Base-by-base conservation (phyloP, 2,329 filamentous ascomycete genomes). In the Ophiostoma australiae region DNA sequence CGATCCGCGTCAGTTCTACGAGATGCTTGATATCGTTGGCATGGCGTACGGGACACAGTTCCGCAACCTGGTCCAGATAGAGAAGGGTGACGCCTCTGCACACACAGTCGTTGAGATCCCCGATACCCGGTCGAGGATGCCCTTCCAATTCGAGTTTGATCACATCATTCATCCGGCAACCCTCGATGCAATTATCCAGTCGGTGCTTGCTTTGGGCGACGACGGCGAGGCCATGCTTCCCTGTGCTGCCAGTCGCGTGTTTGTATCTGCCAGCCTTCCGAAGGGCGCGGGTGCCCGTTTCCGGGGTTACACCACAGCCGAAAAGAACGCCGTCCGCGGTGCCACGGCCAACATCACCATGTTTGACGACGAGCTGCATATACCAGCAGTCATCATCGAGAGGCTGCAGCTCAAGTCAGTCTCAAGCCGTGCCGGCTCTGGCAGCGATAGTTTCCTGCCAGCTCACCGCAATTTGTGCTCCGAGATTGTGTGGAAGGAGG, bases 81-180 rank as follows among this genome's bases (percentile, higher is more conserved):
- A 67, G 20, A 48, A 8, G 3, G 67, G 67, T 4, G 37, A 69
- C 23, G 13, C 65, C 0, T 74, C 79, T 13, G 82, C 78, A 55
- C 73, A 71, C 27, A 80, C 78, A 69, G 78, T 77, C 2, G 76
- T 86, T 4, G 75, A 76, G 8, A 78, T 86, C 4, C 83, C 84
- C 0, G 81, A 86, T 73, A 87, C 85, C 1, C 82, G 78, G 73
- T 78, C 81, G 2, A 80, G 79, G 65, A 88, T 88, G 86, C 86
- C 85, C 0, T 79, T 79, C 55, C 77, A 81, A 17, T 86, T 83
- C 69, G 85, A 87, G 75, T 87, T 82, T 72, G 79, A 82, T 3
- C 84, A 87, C 73, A 71, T 87, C 4, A 81, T 89, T n/a, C 86
- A 89, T 73, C 86, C 86, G 0, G 82, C 84, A 4, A 87, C 86